Percentiles rank a stretch among this genome's conserved stretches.
These are phyloP conservation scores for Podila clonocystis DNA, from an alignment of 192 early-diverging fungal species.

Conservation along the genomic window DNA sequence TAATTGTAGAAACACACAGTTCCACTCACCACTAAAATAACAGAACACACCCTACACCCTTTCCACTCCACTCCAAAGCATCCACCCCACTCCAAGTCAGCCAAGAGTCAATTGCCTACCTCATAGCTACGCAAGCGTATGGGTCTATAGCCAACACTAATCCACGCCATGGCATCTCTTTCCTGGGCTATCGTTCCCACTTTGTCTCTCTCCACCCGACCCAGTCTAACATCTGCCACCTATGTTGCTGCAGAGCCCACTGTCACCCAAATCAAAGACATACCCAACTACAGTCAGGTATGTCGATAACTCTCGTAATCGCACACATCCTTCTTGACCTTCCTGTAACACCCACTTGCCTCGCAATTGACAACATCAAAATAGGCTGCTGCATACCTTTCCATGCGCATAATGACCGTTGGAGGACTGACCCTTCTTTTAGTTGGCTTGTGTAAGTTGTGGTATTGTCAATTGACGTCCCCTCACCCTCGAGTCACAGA, in stretches of 20 bases:
- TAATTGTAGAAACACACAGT: too few relatives aligned
- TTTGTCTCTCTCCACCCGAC: neutral
- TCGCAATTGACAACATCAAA: neutral
- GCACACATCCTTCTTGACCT: neutral
- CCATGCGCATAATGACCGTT: conserved; percentile 17
- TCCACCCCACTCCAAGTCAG: too few relatives aligned
- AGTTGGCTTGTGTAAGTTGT: conserved; percentile 18
- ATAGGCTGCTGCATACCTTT: conserved; percentile 20
- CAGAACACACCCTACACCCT: too few relatives aligned
- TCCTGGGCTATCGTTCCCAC: neutral
- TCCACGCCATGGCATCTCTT: neutral
- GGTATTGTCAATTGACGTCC: neutral
- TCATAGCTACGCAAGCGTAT: too few relatives aligned
- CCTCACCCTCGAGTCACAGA: neutral
- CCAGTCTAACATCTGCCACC: conserved; percentile 12
- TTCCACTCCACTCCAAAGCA: too few relatives aligned
- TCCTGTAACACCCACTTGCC: neutral
- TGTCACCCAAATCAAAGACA: conserved; percentile 1
- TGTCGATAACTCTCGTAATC: neutral
- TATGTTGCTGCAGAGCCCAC: conserved; percentile 22
- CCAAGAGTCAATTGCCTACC: too few relatives aligned
- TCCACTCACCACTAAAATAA: too few relatives aligned
- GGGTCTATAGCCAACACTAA: neutral
- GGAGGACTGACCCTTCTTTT: conserved; percentile 26
- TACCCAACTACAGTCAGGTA: conserved; percentile 3